Percentiles rank a stretch among this genome's conserved stretches.
phyloP scores from a whole-genome alignment of 2,329 filamentous ascomycete genomes.

The Fusarium equiseti region DNA sequence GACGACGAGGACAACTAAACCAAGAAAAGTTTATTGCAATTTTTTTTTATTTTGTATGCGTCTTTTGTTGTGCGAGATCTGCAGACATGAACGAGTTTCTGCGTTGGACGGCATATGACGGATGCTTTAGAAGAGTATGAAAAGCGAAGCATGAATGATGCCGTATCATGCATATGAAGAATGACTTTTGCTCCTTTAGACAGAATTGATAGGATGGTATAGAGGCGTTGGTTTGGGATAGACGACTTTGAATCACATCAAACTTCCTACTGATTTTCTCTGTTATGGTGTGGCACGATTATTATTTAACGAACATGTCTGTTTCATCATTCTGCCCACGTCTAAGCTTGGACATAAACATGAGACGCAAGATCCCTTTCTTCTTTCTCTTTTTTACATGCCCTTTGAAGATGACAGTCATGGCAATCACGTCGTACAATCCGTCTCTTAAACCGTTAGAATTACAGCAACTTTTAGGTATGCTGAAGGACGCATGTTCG shows the following conservation, averaged over 20 bases:
- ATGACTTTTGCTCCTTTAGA: constrained; percentile 33
- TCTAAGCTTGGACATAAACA: neutral
- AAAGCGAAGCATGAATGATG: constrained; percentile 14
- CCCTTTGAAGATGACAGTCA: neutral
- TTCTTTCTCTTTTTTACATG: neutral
- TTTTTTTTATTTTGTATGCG: constrained; percentile 8
- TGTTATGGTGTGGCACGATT: neutral
- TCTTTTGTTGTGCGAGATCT: constrained; percentile 15
- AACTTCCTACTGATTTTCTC: constrained; percentile 23
- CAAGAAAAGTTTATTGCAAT: constrained; percentile 30
- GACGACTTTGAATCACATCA: constrained; percentile 41
- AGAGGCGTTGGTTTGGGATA: constrained; percentile 47
- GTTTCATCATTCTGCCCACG: neutral
- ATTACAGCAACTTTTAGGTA: no score
- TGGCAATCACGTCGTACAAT: neutral
- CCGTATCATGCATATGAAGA: constrained; percentile 34
- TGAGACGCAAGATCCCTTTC: neutral
- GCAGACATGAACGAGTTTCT: constrained; percentile 24
- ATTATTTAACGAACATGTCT: neutral
- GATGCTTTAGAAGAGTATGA: constrained; percentile 23
- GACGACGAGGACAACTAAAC: constrained; percentile 74
- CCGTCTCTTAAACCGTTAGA: neutral
- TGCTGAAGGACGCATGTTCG: no score
- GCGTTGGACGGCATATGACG: constrained; percentile 16
- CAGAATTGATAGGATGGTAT: constrained; percentile 41